These are phyloP conservation scores for Parachaetomium inaequale DNA, from an alignment of 495 filamentous ascomycete genomes.

Conservation along the genomic window DNA sequence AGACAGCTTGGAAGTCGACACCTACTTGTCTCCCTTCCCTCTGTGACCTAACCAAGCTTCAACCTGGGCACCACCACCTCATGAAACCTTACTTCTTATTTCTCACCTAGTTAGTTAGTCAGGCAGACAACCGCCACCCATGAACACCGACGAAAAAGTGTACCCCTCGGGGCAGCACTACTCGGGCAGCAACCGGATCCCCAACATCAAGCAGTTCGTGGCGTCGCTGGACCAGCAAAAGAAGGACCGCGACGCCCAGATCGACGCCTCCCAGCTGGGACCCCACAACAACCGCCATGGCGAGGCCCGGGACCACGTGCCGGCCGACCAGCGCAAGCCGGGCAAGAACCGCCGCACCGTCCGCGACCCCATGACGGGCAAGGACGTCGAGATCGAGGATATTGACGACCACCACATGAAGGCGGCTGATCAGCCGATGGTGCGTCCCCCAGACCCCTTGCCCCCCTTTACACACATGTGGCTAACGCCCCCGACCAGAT, in stretches of 20 bases:
- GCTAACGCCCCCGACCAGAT: slow-evolving; percentile 46
- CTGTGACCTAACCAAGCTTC: neutral
- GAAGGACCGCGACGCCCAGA: slow-evolving; percentile 63
- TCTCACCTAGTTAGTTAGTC: neutral
- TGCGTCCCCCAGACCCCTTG: slow-evolving; percentile 28
- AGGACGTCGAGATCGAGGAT: slow-evolving; percentile 83
- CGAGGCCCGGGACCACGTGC: slow-evolving; percentile 41
- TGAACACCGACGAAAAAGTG: slow-evolving; percentile 21
- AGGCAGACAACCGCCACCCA: neutral
- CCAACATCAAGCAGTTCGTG: slow-evolving; percentile 82
- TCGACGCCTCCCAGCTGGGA: slow-evolving; percentile 53
- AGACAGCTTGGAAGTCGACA: neutral
- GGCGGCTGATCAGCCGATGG: slow-evolving; percentile 63
- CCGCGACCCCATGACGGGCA: slow-evolving; percentile 82
- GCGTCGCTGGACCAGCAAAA: slow-evolving; percentile 74
- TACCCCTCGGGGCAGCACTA: slow-evolving; percentile 50
- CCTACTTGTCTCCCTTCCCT: neutral
- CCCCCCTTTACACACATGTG: neutral
- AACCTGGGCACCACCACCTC: neutral
- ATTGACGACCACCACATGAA: slow-evolving; percentile 66
- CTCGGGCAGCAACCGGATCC: slow-evolving; percentile 70
- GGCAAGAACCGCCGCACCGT: slow-evolving; percentile 60
- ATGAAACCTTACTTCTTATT: neutral
- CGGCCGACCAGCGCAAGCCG: slow-evolving; percentile 36
- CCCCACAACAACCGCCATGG: slow-evolving; percentile 33